Conservation (phyloP, 2,329 filamentous ascomycete species). For the Epichloe sp. region DNA sequence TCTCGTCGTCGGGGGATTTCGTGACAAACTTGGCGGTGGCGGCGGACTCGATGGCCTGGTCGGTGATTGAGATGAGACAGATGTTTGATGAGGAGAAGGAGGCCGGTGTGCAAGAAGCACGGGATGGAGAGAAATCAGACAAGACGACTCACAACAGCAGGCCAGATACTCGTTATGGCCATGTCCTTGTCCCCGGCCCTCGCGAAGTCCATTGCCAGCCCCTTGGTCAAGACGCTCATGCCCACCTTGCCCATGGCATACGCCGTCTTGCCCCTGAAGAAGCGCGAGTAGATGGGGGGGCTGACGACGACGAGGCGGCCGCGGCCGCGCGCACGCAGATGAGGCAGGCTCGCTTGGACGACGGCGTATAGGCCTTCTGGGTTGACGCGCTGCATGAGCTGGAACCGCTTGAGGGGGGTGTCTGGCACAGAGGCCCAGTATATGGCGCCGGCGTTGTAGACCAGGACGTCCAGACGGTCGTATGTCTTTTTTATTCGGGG, state of each 20-base stretch:
- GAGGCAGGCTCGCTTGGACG: constrained; percentile 55
- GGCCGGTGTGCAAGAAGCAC: background rate
- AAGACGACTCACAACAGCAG: constrained; percentile 46
- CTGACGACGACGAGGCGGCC: constrained; percentile 66
- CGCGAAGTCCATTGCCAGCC: constrained; percentile 65
- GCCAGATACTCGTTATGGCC: constrained; percentile 76
- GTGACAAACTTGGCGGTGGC: constrained; percentile 46
- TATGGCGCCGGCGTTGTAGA: constrained; percentile 79
- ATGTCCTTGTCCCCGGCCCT: constrained; percentile 46
- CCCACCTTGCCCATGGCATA: constrained; percentile 70
- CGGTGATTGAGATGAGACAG: too few species aligned
- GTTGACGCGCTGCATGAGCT: constrained; percentile 65
- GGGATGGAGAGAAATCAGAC: background rate
- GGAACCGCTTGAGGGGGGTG: constrained; percentile 64
- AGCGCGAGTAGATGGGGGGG: constrained; percentile 74
- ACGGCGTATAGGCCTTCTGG: constrained; percentile 62
- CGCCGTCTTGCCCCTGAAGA: constrained; percentile 74
- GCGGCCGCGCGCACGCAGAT: constrained; percentile 34
- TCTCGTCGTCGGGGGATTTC: constrained; percentile 34
- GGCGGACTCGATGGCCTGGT: constrained; percentile 54
- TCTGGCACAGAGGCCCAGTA: constrained; percentile 68
- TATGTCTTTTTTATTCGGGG: constrained; percentile 28
- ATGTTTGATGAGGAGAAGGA: too few species aligned
- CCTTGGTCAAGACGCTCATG: constrained; percentile 73
- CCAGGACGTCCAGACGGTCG: constrained; percentile 54